Base-by-base conservation (phyloP, 2,329 filamentous ascomycete genomes). In the Elsinoe fawcettii region DNA sequence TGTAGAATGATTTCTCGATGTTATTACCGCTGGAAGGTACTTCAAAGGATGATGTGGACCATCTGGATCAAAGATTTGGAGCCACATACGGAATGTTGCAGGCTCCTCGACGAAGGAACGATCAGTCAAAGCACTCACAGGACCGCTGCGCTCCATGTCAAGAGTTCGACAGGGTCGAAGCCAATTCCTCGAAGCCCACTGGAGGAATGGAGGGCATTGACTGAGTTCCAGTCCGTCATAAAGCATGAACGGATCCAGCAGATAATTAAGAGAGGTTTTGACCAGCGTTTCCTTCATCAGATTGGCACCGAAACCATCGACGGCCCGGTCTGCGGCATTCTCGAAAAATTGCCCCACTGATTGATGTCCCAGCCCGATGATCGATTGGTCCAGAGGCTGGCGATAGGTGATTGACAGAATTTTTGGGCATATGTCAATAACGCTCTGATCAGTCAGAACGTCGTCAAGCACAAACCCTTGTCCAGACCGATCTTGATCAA, bases 11-110 rank as follows among this genome's bases (percentile, higher is more conserved):
- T 32, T 32, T 6, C 30, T 32, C n/a, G 12, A 6, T 32, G 6
- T 32, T 16, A 16, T 43, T n/a, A 20, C 14, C 8, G n/a, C 2
- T 8, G 18, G 37, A n/a, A 16, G 16, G 37, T n/a, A 8, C 14
- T 55, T 23, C 7, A 61, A 37, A 18, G 61, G 54, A 11, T 58
- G 11, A 46, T 56, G 30, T 8, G 59, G 57, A 36, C 60, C 44
- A 46, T 61, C 58, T 8, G 61, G 60, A 25, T 61, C 61, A 34
- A 7, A 43, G 16, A 59, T 37, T 2, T 65, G 57, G 14, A 63
- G 58, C 51, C 37, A 43, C 18, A 58, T 16, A 3, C 22, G 27
- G 27, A 18, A 32, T 9, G 22, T 16, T 23, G 7, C 44, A 25
- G 23, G 12, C 12, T 18, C 11, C 8, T 32, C 27, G 18, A 20